Evolutionary conservation across 495 filamentous ascomycete species (phyloP).

Genomic region (Glutinoglossum americanum): DNA sequence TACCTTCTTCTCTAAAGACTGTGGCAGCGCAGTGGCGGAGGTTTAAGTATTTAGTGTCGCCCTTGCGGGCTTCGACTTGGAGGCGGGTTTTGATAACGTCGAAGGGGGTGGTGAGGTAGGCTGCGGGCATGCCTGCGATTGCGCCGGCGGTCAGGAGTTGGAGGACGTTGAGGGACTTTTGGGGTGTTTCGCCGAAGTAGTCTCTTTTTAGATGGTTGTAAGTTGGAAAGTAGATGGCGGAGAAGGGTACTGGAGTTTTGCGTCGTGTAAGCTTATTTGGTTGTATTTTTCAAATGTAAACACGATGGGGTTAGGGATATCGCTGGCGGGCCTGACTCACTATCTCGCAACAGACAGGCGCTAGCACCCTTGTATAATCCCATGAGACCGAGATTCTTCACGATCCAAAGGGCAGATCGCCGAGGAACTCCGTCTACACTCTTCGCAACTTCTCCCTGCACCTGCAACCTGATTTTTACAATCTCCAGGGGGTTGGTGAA

Average conservation of each 20-base stretch:
- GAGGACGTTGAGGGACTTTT: slow-evolving; percentile 73
- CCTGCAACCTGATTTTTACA: slow-evolving; percentile 94
- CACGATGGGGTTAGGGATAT: not conserved
- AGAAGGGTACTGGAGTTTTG: slow-evolving; percentile 51
- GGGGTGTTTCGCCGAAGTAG: slow-evolving; percentile 74
- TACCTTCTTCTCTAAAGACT: slow-evolving; percentile 75
- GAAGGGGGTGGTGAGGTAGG: slow-evolving; percentile 90
- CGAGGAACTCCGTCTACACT: slow-evolving; percentile 61
- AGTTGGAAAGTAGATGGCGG: slow-evolving; percentile 94
- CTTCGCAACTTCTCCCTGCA: slow-evolving; percentile 90
- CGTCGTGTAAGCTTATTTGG: not conserved
- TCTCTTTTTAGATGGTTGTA: slow-evolving; percentile 89
- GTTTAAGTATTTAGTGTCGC: slow-evolving; percentile 65
- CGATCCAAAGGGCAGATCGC: slow-evolving; percentile 92
- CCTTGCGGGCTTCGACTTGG: slow-evolving; percentile 92
- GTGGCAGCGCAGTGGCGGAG: slow-evolving; percentile 72
- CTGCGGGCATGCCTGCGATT: slow-evolving; percentile 95
- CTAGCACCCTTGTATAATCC: slow-evolving; percentile 96
- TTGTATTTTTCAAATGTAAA: too few species aligned
- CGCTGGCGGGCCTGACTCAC: slow-evolving; percentile 9
- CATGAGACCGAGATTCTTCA: slow-evolving; percentile 81
- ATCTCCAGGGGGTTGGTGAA: slow-evolving; percentile 97
- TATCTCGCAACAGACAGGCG: slow-evolving; percentile 79
- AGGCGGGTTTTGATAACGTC: slow-evolving; percentile 98
- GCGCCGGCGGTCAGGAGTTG: slow-evolving; percentile 90